Evolutionary conservation across 495 filamentous ascomycete genomes (phyloP).

Genomic region (Massariosphaeria phaeospora): DNA sequence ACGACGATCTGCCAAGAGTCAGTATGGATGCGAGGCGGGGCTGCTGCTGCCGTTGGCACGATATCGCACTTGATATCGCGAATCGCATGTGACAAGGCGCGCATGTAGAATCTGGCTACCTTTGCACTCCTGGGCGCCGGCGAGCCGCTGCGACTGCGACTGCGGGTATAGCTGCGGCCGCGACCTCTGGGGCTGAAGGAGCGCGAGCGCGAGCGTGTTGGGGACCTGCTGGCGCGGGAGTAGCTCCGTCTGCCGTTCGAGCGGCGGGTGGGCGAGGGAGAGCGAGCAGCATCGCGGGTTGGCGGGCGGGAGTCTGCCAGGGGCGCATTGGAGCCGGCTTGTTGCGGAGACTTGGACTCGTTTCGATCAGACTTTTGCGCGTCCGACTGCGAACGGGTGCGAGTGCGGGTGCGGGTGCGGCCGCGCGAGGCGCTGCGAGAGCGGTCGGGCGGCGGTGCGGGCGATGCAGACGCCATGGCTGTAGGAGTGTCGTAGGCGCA

Average conservation of each 20-base stretch:
- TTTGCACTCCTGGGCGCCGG: conserved; percentile 54
- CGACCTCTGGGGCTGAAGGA: conserved; percentile 35
- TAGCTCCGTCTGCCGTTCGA: conserved; percentile 44
- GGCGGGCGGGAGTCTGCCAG: conserved; percentile 42
- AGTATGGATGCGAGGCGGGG: not conserved
- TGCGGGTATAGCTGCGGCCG: conserved; percentile 43
- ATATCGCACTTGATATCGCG: too few relatives aligned
- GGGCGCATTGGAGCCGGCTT: conserved; percentile 51
- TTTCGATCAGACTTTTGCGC: conserved; percentile 8
- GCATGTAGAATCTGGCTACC: conserved; percentile 40
- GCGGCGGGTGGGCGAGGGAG: conserved; percentile 8
- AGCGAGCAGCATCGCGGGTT: conserved; percentile 10
- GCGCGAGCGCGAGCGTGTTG: conserved; percentile 7
- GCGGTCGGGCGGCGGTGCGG: conserved; percentile 6
- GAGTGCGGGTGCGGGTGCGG: conserved; percentile 33
- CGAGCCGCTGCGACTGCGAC: conserved; percentile 39
- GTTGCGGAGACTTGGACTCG: conserved; percentile 41
- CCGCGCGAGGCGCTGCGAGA: conserved; percentile 33
- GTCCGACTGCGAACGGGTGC: conserved; percentile 13
- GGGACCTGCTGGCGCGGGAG: conserved; percentile 42
- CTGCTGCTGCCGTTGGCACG: too few relatives aligned
- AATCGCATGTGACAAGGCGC: not conserved
- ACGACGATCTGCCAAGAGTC: conserved; percentile 68
- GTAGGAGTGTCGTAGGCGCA: not conserved
- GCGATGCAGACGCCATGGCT: conserved; percentile 21